Evolutionary conservation across 805 yeast genomes (phyloP), one percentile per base, ranked within the genome.

Genomic region (Komagataella ulmi): DNA sequence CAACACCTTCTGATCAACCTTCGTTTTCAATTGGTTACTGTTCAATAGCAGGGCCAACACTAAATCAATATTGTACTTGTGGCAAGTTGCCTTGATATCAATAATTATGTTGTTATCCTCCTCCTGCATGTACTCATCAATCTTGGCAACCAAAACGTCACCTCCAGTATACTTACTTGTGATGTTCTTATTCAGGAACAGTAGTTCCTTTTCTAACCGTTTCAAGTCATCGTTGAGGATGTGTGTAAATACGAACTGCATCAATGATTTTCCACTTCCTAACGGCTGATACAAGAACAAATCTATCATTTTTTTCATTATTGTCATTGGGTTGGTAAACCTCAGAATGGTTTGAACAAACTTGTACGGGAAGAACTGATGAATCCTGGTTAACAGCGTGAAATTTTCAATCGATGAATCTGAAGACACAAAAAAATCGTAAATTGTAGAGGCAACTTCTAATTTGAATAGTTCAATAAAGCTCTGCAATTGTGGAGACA

Each of bases 271-370:
- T 12, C 77, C 75, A 24, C 58, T 59, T 21, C 87, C 85, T 60
- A 81, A 75, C 1, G 70, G 70, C 57, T 81, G 87, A n/a, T 85
- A 87, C 70, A 93, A 78, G 57, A 91, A 80, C 53, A 91, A 63
- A 59, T 88, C 97, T 43, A 90, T 76, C 63, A 91, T 68, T 19
- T 83, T 79, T 54, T 89, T 85, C 69, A 88, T 80, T 24, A 91
- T 81, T 46, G 83, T 78, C 67, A 89, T 79, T 2, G 99, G 98
- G 61, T 91, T 91, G 0, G 98, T 88, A 54, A 84, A 80, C 60
- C 81, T 76, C 60, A 93, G 65, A 19, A 91, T 84, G 18, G 87
- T 86, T 46, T 82, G 81, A 64, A 90, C 78, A 43, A 91, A 62
- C 1, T 76, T 68, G 64, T 91, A 93, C 0, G 98, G 99, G 68